Evolutionary conservation across 148 eudicot species (phyloP), one percentile per base, ranked within the genome.

Genomic region (Agrostemma githago): DNA sequence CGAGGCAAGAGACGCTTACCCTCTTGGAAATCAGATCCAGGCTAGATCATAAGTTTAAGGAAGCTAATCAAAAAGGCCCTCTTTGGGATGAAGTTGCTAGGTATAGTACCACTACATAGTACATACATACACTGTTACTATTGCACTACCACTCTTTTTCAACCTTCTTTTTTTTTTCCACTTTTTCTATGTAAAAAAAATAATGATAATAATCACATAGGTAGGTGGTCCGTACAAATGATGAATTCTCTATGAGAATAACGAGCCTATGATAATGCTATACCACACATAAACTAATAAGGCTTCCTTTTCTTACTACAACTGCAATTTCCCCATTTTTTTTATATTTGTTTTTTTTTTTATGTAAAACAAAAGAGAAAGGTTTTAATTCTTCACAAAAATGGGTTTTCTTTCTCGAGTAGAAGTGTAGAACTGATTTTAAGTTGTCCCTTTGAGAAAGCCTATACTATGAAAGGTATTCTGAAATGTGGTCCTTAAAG

Each of bases 71-170:
- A 56, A 95, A 95, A 58, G 99, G 99, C 59, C 99, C 97, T 54
- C 84, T 95, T 72, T 95, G 99, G 99, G 99, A 92, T 85, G 99
- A 95, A 84, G 90, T 95, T 77, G 90, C 97, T 81, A 95, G 99
- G 99, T 90, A 81, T 76, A 4, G 34, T 62, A 53, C 9, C 15
- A 6, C 51, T 34, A 26, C 34, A 26, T 26, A 26, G 34, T 26
- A 26, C 34, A 26, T 26, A 26, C 34, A 26, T 26, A 26, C 34
- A 26, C 34, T 26, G 1, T 26, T 26, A 60, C 66, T 40, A 15
- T 11, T 20, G 5, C 53, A 53, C 61, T 54, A 5, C 58, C 57
- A 37, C 72, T 82, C 42, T 4, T 54, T 60, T 66, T 44, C 72
- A 2, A 72, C 46, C 20, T 75, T 60, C 11, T 2, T 63, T 60